Base-by-base conservation (phyloP, 192 early-diverging fungal genomes). In the Rhizoclosmatium globosum region DNA sequence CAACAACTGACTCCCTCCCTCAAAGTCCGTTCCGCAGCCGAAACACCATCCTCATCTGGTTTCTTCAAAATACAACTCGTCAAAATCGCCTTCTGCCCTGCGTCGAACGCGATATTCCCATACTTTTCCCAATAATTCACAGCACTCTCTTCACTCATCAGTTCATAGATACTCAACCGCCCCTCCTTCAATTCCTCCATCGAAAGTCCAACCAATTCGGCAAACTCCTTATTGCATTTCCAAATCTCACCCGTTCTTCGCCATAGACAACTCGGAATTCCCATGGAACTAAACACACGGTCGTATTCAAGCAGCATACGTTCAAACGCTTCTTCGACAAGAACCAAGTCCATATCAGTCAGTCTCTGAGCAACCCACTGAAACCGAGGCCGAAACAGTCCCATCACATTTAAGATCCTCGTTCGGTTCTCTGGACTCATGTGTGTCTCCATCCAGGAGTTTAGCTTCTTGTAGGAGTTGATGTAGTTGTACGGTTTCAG, bases 51-150 rank as follows among this genome's bases (percentile, higher is more conserved):
- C 62, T 77, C 86, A 47, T 90, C 85, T 0, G 87, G 87, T 69
- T 91, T 87, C 56, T 88, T 86, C 77, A 98, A 84, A 62, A 98
- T 85, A 65, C 97, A 98, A 7, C 94, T 94, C 11, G 97, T 98
- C 76, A 98, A 82, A 2, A 98, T 96, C 0, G 97, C 97, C 82
- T 98, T 98, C 84, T 98, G 97, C 3, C 93, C 92, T 9, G 95
- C 92, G 85, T 98, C 96, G 83, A 98, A 98, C 2, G 97, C 96
- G 80, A 98, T 97, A 68, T 96, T 96, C 38, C 97, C 96, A 78
- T 98, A 98, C 88, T 97, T 98, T 88, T 97, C 96, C 96, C 95
- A 98, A 80, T 98, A 98, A 88, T 98, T 98, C 47, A 98, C 96
- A 3, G 95, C 94, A 38, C 92, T 94, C 77, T 94, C 93, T 82